Evolutionary conservation across 805 yeast genomes (phyloP), one percentile per base, ranked within the genome.

Genomic region (Candida multigemmis): DNA sequence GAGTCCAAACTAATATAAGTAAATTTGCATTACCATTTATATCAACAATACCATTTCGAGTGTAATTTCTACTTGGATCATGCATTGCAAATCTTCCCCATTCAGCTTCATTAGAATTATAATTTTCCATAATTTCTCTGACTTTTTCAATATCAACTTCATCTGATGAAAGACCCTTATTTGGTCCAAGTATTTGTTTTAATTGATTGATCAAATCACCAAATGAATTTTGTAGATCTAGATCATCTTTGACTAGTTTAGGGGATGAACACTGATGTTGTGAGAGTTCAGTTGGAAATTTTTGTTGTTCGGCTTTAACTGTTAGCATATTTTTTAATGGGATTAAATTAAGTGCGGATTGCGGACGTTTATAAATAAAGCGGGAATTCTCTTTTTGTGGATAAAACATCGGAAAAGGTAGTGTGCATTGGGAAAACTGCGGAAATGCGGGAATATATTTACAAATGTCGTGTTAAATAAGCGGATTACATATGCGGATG

Each of bases 31-130:
- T 72, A 11, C 68, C 68, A 49, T 82, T 81, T 38, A 83, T 67
- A 42, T 79, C 74, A 19, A 68, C 72, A 16, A 89, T 69, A 2
- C 94, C 95, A 44, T 81, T 84, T 31, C 86, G 50, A 13, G 69
- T 56, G 41, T 77, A 78, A 31, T 58, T 59, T 33, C 70, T 45
- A 17, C 65, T 42, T 7, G 56, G 38, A 38, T 78, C 84, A 18
- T 53, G 56, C 19, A 68, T 55, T 4, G 82, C 83, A 50, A 53
- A 77, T 33, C 56, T 54, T 21, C 42, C 43, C 87, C 87, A 78
- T 34, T 78, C 80, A 3, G 38, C 25, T 30, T 62, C 68, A 29
- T 56, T 37, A 4, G 76, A 61, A 12, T 41, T 40, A 50, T 77
- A 78, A 14, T 41, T 37, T 19, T 57, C 55, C 73, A 78, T 61